Evolutionary conservation across 106 monocot species (phyloP).

Genomic region (Allium fistulosum): DNA sequence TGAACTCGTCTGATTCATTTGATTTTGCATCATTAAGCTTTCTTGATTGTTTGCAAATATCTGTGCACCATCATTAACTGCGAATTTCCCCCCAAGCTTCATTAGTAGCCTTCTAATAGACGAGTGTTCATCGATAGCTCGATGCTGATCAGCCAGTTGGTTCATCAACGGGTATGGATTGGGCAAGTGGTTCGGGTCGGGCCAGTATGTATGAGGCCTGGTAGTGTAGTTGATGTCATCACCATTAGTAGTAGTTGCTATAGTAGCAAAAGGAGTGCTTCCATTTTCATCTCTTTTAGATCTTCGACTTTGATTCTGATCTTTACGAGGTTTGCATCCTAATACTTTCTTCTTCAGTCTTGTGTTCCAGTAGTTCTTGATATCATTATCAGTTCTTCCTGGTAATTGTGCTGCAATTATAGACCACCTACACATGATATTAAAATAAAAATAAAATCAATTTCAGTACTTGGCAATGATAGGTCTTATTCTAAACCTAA

Average conservation of each 20-base stretch:
- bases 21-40: neutral
- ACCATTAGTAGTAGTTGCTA: no score
- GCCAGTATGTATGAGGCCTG: neutral
- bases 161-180: no score
- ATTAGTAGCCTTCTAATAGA: conserved; percentile 26
- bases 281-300: neutral
- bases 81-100: conserved; percentile 19
- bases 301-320: neutral
- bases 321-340: conserved; percentile 24
- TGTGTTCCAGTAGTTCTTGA: conserved; percentile 94
- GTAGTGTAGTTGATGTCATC: neutral
- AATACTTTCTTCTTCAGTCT: conserved; percentile 62
- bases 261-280: no score
- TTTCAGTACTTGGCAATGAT: neutral
- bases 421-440: conserved; percentile 59
- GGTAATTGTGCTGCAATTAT: conserved; percentile 81
- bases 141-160: neutral
- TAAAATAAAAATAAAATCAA: neutral
- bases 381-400: conserved; percentile 76
- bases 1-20: neutral
- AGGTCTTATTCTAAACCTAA: neutral
- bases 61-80: neutral
- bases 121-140: conserved; percentile 11
- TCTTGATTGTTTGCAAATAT: no score
- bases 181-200: neutral